These are phyloP conservation scores for Penicillium brasilianum DNA, from an alignment of 2,329 filamentous ascomycete genomes.

Conservation along the genomic window DNA sequence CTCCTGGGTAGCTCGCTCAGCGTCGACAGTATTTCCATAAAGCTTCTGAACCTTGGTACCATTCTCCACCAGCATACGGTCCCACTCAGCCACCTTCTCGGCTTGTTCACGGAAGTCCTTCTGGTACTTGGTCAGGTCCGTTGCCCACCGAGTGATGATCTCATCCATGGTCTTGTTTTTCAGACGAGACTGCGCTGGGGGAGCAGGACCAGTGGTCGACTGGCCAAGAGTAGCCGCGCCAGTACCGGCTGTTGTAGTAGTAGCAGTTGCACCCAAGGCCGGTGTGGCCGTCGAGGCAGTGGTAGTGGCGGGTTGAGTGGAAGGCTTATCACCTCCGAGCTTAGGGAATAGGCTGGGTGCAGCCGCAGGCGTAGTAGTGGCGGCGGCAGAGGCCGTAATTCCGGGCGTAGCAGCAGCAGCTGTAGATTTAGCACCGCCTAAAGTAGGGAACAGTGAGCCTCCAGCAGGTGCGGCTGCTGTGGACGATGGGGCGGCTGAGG, in stretches of 20 bases:
- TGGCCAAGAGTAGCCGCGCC: conserved; percentile 59
- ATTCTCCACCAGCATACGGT: conserved; percentile 89
- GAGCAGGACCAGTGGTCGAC: conserved; percentile 79
- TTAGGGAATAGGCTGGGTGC: conserved; percentile 34
- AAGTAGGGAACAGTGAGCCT: conserved; percentile 35
- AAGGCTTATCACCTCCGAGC: conserved; percentile 31
- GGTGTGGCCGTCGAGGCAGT: conserved; percentile 33
- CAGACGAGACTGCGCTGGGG: conserved; percentile 79
- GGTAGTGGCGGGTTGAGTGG: conserved; percentile 32
- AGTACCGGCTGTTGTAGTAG: conserved; percentile 22
- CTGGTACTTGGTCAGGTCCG: conserved; percentile 92
- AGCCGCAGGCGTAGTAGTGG: conserved; percentile 36
- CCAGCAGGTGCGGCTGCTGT: conserved; percentile 38
- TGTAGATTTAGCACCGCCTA: conserved; percentile 38
- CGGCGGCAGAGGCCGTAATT: conserved; percentile 36
- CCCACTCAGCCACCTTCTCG: conserved; percentile 85
- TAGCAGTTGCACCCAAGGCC: conserved; percentile 39
- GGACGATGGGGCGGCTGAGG: conserved; percentile 38
- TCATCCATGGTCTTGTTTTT: conserved; percentile 99
- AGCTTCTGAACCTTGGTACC: conserved; percentile 93
- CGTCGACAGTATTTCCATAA: conserved; percentile 89
- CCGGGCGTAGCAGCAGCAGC: conserved; percentile 32
- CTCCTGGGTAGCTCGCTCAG: conserved; percentile 88
- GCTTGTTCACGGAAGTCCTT: conserved; percentile 95
- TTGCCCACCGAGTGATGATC: conserved; percentile 95